Evolutionary conservation across 805 yeast species (phyloP).

Genomic region (Hanseniaspora singularis): DNA sequence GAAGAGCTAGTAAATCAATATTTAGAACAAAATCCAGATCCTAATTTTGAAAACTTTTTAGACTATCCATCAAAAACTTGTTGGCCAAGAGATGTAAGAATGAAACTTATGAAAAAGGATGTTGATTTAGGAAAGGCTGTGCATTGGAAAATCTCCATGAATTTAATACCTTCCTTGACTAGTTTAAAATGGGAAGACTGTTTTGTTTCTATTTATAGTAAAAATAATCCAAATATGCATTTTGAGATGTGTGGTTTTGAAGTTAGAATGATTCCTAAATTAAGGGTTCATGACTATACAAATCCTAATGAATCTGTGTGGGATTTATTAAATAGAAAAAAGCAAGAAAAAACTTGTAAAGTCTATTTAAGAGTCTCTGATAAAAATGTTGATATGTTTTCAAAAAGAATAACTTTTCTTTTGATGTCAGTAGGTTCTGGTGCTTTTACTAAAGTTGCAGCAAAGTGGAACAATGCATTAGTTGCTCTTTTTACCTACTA

Average conservation of each 20-base stretch:
- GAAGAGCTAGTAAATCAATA: constrained; percentile 64
- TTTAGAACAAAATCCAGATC: constrained; percentile 79
- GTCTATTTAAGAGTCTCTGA: constrained; percentile 77
- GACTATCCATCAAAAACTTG: constrained; percentile 82
- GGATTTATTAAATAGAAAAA: constrained; percentile 60
- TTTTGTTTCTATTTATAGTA: constrained; percentile 77
- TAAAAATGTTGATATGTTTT: constrained; percentile 67
- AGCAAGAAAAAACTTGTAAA: constrained; percentile 79
- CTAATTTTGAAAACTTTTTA: constrained; percentile 72
- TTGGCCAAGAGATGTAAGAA: constrained; percentile 89
- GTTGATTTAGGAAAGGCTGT: constrained; percentile 86
- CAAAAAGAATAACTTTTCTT: constrained; percentile 74
- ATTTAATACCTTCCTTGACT: constrained; percentile 68
- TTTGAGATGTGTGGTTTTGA: constrained; percentile 95
- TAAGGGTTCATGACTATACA: constrained; percentile 41
- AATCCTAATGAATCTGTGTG: constrained; percentile 75
- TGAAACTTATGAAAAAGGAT: constrained; percentile 83
- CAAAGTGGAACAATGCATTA: constrained; percentile 91
- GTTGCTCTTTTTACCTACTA: constrained; percentile 77
- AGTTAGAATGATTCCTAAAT: constrained; percentile 70
- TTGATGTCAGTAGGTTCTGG: constrained; percentile 93
- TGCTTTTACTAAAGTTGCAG: constrained; percentile 85
- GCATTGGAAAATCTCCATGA: constrained; percentile 74
- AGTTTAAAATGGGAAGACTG: constrained; percentile 68
- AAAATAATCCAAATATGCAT: constrained; percentile 76